Evolutionary conservation across 1,139 yeast species (phyloP).

Genomic region (Suhomyces bribrorum): DNA sequence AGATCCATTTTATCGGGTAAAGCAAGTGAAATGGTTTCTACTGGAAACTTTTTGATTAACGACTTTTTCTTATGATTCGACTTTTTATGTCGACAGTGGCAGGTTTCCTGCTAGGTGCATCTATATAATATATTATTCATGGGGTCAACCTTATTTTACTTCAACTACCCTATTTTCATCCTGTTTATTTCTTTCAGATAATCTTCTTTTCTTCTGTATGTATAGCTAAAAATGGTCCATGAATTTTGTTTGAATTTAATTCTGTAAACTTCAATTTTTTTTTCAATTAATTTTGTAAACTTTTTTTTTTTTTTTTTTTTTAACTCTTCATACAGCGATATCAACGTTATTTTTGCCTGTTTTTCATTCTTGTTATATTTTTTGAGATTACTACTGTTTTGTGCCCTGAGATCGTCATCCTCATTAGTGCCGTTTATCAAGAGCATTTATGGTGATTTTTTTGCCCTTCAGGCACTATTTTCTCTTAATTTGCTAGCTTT

Average conservation of each 20-base stretch:
- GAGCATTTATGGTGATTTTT: no score
- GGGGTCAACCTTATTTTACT: background rate
- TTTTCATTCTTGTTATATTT: no score
- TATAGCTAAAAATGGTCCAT: background rate
- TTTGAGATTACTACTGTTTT: no score
- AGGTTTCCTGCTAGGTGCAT: background rate
- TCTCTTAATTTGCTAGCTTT: no score
- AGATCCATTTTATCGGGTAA: conserved; percentile 50
- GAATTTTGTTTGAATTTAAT: background rate
- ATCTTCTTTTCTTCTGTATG: background rate
- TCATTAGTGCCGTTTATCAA: no score
- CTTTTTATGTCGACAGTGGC: background rate
- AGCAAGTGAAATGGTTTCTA: conserved; percentile 57
- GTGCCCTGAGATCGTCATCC: no score
- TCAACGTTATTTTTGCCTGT: no score
- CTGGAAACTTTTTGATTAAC: conserved; percentile 49
- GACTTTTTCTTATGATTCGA: conserved; percentile 43
- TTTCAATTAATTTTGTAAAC: background rate
- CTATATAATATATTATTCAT: background rate
- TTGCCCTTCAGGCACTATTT: no score
- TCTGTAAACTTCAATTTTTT: background rate
- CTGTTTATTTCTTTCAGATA: background rate
- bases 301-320: no score
- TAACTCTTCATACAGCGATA: no score
- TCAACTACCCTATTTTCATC: conserved; percentile 1